phyloP scores from a whole-genome alignment of 768 basidiomycete species.

The Hericium erinaceus region DNA sequence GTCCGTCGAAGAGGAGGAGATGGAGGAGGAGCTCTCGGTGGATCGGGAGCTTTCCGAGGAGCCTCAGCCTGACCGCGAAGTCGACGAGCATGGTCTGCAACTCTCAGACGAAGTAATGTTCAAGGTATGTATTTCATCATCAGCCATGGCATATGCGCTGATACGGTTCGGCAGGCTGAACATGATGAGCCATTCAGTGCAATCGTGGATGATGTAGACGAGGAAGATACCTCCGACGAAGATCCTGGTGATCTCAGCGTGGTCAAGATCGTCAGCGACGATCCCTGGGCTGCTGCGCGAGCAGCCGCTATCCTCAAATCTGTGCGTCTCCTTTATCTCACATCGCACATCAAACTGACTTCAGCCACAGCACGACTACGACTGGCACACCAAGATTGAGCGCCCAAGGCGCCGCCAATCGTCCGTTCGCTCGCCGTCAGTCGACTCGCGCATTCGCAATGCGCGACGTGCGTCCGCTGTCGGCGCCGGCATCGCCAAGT shows the following conservation, averaged over 20 bases:
- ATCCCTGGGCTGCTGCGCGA: constrained; percentile 79
- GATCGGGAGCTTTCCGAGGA: constrained; percentile 29
- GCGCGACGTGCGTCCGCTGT: constrained; percentile 6
- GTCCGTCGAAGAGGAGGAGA: constrained; percentile 18
- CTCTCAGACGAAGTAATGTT: neutral
- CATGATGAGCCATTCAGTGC: neutral
- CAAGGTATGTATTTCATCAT: neutral
- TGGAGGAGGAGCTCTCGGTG: constrained; percentile 18
- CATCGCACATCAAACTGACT: neutral
- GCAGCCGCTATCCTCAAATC: constrained; percentile 91
- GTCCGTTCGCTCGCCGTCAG: constrained; percentile 14
- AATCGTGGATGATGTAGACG: constrained; percentile 22
- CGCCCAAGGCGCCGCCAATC: constrained; percentile 20
- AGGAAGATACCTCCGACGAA: constrained; percentile 30
- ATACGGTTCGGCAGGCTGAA: neutral
- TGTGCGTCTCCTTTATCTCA: constrained; percentile 32
- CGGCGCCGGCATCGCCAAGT: constrained; percentile 11
- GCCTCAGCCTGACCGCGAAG: constrained; percentile 9
- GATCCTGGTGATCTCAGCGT: constrained; percentile 50
- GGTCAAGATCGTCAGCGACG: constrained; percentile 76
- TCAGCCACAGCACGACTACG: constrained; percentile 66
- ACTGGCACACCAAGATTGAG: constrained; percentile 55
- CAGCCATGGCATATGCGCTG: neutral
- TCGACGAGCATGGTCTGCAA: constrained; percentile 9
- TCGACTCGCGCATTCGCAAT: constrained; percentile 25